Conservation (phyloP, 2,329 filamentous ascomycete species). For the Neocucurbitaria cava region DNA sequence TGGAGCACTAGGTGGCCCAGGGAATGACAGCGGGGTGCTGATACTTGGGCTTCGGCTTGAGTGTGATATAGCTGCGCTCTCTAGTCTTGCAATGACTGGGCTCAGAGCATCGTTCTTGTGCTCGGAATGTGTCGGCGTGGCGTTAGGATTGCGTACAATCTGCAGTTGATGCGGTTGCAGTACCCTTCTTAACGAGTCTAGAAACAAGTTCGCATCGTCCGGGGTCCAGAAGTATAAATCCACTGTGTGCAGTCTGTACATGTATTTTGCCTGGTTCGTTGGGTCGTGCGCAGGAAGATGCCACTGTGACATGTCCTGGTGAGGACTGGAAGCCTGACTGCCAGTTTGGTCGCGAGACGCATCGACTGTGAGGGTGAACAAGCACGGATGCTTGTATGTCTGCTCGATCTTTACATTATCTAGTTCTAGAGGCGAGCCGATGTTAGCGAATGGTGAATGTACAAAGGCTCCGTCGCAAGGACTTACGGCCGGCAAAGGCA, state of each 20-base stretch:
- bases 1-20: conserved; percentile 46
- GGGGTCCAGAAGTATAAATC: conserved; percentile 84
- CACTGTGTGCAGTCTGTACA: conserved; percentile 77
- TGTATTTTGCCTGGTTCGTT: conserved; percentile 76
- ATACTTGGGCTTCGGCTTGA: conserved; percentile 48
- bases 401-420: conserved; percentile 71
- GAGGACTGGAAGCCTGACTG: conserved; percentile 47
- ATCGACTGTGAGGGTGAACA: conserved; percentile 72
- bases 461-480: neutral
- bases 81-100: conserved; percentile 75
- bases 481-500: conserved; percentile 77
- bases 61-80: conserved; percentile 71
- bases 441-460: conserved; percentile 22
- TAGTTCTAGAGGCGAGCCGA: conserved; percentile 59
- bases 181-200: conserved; percentile 71
- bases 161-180: conserved; percentile 64
- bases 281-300: conserved; percentile 77
- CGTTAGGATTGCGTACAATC: conserved; percentile 46
- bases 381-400: conserved; percentile 75
- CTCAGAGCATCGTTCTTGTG: conserved; percentile 63
- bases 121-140: conserved; percentile 49
- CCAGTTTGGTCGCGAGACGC: conserved; percentile 39
- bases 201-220: conserved; percentile 72
- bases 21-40: conserved; percentile 48
- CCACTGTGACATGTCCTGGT: conserved; percentile 67